Evolutionary conservation across 169 alveolate genomes (phyloP).

Genomic region (Plasmodium knowlesi): DNA sequence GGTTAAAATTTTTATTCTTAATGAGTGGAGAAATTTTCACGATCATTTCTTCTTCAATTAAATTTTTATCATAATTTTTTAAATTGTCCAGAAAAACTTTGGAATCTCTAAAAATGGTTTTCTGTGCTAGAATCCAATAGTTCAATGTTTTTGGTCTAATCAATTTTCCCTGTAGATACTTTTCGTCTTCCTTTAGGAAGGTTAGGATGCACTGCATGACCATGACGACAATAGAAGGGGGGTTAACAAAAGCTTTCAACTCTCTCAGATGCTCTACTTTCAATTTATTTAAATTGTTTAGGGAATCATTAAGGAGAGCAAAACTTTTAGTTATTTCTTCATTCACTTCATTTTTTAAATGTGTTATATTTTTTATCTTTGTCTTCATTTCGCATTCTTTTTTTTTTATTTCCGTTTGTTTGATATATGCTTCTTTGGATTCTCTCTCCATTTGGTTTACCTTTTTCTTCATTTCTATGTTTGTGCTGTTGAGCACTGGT

Average conservation of each 20-base stretch:
- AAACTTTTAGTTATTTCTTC: slow-evolving; percentile 74
- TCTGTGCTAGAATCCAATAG: slow-evolving; percentile 73
- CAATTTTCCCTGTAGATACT: slow-evolving; percentile 45
- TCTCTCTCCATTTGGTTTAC: slow-evolving; percentile 69
- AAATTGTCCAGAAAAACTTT: slow-evolving; percentile 54
- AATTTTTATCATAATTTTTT: slow-evolving; percentile 57
- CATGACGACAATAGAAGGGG: slow-evolving; percentile 67
- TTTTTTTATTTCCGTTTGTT: slow-evolving; percentile 63
- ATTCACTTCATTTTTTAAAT: slow-evolving; percentile 63
- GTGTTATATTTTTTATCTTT: slow-evolving; percentile 43
- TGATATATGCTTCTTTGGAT: slow-evolving; percentile 45
- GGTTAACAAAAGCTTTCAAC: slow-evolving; percentile 69
- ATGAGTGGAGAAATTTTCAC: slow-evolving; percentile 40
- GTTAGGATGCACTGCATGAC: slow-evolving; percentile 72
- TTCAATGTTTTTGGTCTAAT: slow-evolving; percentile 48
- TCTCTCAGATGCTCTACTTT: slow-evolving; percentile 75
- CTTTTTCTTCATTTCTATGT: slow-evolving; percentile 70
- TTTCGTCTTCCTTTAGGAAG: slow-evolving; percentile 69
- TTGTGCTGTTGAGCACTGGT: slow-evolving; percentile 59
- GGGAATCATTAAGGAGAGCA: slow-evolving; percentile 47
- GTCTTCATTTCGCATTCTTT: slow-evolving; percentile 70
- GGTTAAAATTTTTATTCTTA: slow-evolving; percentile 71
- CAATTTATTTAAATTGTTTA: slow-evolving; percentile 55
- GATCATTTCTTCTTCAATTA: slow-evolving; percentile 73
- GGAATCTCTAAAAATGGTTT: slow-evolving; percentile 69